Base-by-base conservation (phyloP, 2,329 filamentous ascomycete genomes). In the Sporothrix pallida region DNA sequence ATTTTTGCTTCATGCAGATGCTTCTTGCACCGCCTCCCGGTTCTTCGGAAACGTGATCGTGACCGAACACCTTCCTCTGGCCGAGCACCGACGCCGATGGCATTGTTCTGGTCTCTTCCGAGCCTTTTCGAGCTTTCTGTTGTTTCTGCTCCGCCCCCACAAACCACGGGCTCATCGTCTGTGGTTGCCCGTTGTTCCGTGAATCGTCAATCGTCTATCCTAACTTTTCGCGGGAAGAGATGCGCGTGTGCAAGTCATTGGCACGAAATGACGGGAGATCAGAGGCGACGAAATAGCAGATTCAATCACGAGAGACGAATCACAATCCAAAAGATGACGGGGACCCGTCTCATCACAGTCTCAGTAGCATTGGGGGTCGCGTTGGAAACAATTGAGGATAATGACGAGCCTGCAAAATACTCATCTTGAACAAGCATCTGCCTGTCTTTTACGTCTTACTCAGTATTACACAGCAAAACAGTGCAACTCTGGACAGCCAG, bases 401-500 rank as follows among this genome's bases (percentile, higher is more conserved):
- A 37, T 5, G 31, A 37, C 7, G 31, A 37, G 31, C 31, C 31
- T 37, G 31, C 31, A 37, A 37, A 37, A 37, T 37, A 37, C 7
- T 37, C 31, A 7, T 5, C 31, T 37, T 37, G 31, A 37, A 37
- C 31, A 37, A 37, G 31, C n/a, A n/a, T 52, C 52, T 26, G 10
- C 12, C 23, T 23, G 26, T 60, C 20, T 4, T 26, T 3, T 26
- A 26, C 23, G 60, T 46, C 60, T 63, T 46, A 12, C 37, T 44
- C 37, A 44, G 60, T 63, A 63, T 63, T 63, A 63, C 37, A 9
- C 60, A 63, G 8, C 60, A 63, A 65, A 37, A 46, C 42, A 65
- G 62, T 48, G 62, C 10, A 46, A 48, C 42, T 48, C 42, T 20
- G 42, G n/a, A 44, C 9, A 63, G 62, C 23, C 23, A 26, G 62